These are phyloP conservation scores for Fusarium guadeloupense DNA, from an alignment of 2,329 filamentous ascomycete species.

Conservation along the genomic window DNA sequence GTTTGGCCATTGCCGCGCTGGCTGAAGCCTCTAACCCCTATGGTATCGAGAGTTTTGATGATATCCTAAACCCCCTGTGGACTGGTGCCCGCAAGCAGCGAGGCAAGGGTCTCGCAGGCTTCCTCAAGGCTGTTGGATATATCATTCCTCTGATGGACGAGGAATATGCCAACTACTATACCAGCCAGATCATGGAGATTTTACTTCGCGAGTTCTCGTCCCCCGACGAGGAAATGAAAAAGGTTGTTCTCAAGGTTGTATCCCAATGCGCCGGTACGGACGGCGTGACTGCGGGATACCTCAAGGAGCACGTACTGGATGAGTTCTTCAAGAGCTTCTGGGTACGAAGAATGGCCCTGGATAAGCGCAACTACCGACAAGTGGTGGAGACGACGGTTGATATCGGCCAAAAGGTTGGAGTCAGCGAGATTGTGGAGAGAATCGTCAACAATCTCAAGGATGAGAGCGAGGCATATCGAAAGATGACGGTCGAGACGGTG, in stretches of 20 bases:
- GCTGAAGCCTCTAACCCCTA: slow-evolving; percentile 98
- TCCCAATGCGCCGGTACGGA: slow-evolving; percentile 95
- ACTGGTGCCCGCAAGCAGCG: slow-evolving; percentile 95
- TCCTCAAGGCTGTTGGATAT: slow-evolving; percentile 96
- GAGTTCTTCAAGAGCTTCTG: slow-evolving; percentile 99
- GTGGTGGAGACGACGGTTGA: slow-evolving; percentile 99
- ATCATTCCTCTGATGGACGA: slow-evolving; percentile 99
- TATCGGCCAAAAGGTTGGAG: slow-evolving; percentile 96
- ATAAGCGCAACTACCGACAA: slow-evolving; percentile 97
- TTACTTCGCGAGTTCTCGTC: slow-evolving; percentile 94
- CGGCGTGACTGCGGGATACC: slow-evolving; percentile 91
- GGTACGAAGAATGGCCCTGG: slow-evolving; percentile 95
- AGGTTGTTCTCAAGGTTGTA: slow-evolving; percentile 96
- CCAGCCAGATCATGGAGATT: slow-evolving; percentile 98
- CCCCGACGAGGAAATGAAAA: slow-evolving; percentile 99
- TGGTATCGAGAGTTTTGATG: slow-evolving; percentile 98
- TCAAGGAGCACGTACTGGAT: slow-evolving; percentile 93
- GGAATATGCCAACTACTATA: slow-evolving; percentile 99
- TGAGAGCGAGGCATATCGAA: slow-evolving; percentile 96
- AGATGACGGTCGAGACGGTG: slow-evolving; percentile 98
- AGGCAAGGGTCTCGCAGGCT: slow-evolving; percentile 93
- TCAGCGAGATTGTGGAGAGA: slow-evolving; percentile 91
- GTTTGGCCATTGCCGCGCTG: slow-evolving; percentile 90
- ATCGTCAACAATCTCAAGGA: slow-evolving; percentile 97
- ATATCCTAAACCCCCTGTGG: slow-evolving; percentile 97